Conservation (phyloP, 352 stramenopile genomes). For the Pythium aquatile region DNA sequence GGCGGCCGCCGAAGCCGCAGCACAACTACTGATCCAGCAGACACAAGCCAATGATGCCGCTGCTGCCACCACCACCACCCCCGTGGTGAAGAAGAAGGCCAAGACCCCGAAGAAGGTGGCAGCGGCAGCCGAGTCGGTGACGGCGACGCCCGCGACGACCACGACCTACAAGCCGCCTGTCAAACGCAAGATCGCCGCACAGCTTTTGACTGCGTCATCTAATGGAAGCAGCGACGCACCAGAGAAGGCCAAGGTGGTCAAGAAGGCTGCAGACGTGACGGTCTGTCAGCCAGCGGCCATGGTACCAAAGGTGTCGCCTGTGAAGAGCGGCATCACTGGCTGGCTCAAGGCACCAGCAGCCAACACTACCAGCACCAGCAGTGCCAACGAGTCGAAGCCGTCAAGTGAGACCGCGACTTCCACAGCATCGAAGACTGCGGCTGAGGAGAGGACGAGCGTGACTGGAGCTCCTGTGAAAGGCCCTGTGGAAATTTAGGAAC, state of each 20-base stretch:
- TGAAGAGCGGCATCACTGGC: constrained; percentile 22
- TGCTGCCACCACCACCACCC: neutral
- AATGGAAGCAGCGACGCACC: neutral
- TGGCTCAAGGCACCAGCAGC: constrained; percentile 24
- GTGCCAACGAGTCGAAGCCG: neutral
- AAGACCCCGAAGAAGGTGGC: constrained; percentile 6
- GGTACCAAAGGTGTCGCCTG: constrained; percentile 4
- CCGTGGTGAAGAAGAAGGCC: constrained; percentile 17
- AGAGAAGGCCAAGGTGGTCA: constrained; percentile 8
- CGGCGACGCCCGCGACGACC: neutral
- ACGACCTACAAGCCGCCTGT: constrained; percentile 21
- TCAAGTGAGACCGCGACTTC: neutral
- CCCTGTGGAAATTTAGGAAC: constrained; percentile 1
- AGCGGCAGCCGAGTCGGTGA: neutral
- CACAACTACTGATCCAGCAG: neutral
- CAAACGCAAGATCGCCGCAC: constrained; percentile 24
- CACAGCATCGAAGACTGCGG: neutral
- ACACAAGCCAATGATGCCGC: neutral
- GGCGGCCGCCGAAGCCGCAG: neutral
- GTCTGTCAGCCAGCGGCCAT: neutral
- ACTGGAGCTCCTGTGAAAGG: neutral
- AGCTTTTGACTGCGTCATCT: constrained; percentile 11
- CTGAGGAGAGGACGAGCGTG: neutral
- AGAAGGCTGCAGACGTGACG: neutral
- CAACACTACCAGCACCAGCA: neutral